Conservation (phyloP, 2,329 filamentous ascomycete genomes). For the Trichophyton verrucosum region DNA sequence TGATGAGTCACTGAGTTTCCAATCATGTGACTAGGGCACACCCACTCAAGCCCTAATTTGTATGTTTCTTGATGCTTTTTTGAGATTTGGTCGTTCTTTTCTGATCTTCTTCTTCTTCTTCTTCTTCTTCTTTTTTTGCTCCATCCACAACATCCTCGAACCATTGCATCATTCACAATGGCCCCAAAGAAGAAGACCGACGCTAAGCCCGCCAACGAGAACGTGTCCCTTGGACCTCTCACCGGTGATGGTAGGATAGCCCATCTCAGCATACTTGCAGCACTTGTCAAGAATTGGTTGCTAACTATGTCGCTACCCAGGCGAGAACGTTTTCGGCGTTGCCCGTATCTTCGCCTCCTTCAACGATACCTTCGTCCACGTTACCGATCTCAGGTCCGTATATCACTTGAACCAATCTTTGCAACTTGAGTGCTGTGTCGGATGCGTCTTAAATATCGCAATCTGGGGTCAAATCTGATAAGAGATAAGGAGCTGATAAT, state of each 20-base stretch:
- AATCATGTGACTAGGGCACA: constrained; percentile 6
- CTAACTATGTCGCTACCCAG: constrained; percentile 33
- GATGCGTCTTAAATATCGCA: not conserved
- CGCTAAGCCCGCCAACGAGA: constrained; percentile 73
- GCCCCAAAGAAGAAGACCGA: constrained; percentile 93
- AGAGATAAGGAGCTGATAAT: not conserved
- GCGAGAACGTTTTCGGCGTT: constrained; percentile 95
- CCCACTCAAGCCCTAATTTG: constrained; percentile 3
- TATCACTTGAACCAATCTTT: not conserved
- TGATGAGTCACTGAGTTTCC: not conserved
- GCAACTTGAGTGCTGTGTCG: not conserved
- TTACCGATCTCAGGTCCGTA: constrained; percentile 90
- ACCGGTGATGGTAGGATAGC: constrained; percentile 70
- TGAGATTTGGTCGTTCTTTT: not conserved
- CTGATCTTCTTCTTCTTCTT: not conserved
- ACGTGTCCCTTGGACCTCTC: constrained; percentile 95
- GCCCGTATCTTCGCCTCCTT: constrained; percentile 95
- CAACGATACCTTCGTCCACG: constrained; percentile 93
- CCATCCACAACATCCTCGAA: constrained; percentile 11
- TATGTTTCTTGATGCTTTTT: not conserved
- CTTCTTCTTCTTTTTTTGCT: not conserved
- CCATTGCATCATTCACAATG: constrained; percentile 40
- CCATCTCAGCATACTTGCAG: not conserved
- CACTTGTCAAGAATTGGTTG: constrained; percentile 1
- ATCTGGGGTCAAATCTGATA: not conserved